Evolutionary conservation across 192 early-diverging fungal genomes (phyloP), one percentile per base, ranked within the genome.

Genomic region (Funneliformis geosporum): DNA sequence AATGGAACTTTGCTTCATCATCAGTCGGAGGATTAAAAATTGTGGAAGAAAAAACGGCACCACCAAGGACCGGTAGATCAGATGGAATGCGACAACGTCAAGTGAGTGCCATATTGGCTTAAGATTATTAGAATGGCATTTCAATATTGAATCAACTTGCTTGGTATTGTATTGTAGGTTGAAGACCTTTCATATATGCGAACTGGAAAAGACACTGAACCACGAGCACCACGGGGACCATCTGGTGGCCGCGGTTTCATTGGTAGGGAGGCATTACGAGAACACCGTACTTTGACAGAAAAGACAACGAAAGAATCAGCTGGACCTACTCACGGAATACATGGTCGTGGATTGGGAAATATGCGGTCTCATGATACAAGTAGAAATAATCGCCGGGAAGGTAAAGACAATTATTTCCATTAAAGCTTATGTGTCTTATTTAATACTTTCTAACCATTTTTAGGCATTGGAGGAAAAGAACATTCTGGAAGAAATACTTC

Each of bases 1-100:
- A 89, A 60, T 88, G 84, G 82, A 88, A 82, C 70, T 89, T 89
- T 80, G 85, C 87, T 7, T 89, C 88, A 18, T 87, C 88, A 21
- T 82, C 85, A 16, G 67, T 86, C 42, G 83, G 82, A 44, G 88
- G 88, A 59, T 60, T 89, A 59, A 89, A 89, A 76, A 73, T 79
- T 46, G 71, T 84, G 6, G 85, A 85, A 8, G 88, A 85, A 28
- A 73, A 79, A 21, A 74, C 77, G 55, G 68, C 80, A 40, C 44
- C 69, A 7, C 1, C 62, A 42, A 69, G 77, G 33, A 14, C 68
- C 27, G 61, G 62, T 62, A 79, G 77, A 66, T n/a, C 81, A 39
- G 62, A 79, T 21, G 44, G 27, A 59, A 23, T 65, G 60, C 68
- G 80, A 76, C 60, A 80, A 50, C 75, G 73, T 5, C 66, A 81